Evolutionary conservation across 2,329 filamentous ascomycete genomes (phyloP), one percentile per base, ranked within the genome.

Genomic region (Aspergillus viridinutans): DNA sequence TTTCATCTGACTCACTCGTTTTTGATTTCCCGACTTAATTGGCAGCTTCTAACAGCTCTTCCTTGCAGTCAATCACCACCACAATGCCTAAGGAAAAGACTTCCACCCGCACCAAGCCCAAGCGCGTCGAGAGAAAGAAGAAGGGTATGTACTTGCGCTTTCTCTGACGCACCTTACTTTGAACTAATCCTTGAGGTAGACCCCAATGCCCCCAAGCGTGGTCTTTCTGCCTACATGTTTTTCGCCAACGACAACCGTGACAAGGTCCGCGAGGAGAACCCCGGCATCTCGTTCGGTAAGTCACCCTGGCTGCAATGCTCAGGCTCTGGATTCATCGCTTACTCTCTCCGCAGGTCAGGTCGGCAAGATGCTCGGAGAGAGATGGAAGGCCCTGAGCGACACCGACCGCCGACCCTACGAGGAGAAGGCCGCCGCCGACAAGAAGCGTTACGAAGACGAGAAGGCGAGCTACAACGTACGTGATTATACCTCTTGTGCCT

Each of bases 181-280:
- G n/a, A 57, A 61, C 65, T 69, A 50, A 66, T 49, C 32, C 45
- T 6, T n/a, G 38, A 43, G 17, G 8, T 70, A 96, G 92, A 97
- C 80, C 92, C 92, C 79, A 97, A 97, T 80, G 93, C 92, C 60
- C 94, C 94, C 77, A 99, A 97, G 92, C 92, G 94, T 80, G 94
- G 93, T 83, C 90, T 99, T 52, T 97, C 94, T 54, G 94, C 94
- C 64, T 99, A 99, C 87, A 99, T 99, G 94, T 97, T 97, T 89
- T 99, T 97, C 77, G 94, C 94, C 86, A 97, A 97, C 74, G 94
- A 97, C 81, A 91, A 97, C 81, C 92, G 94, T 69, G 93, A 97
- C 75, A 96, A 94, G 78, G 94, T 99, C 69, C 91, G 94, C 70
- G 92, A 96, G 76, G 93, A 97, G 80, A 97, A 97, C 85, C 93